Percentiles rank a stretch among this genome's conserved stretches.
phyloP scores from a whole-genome alignment of 164 flowering plant species.

The Magnolia sinica region DNA sequence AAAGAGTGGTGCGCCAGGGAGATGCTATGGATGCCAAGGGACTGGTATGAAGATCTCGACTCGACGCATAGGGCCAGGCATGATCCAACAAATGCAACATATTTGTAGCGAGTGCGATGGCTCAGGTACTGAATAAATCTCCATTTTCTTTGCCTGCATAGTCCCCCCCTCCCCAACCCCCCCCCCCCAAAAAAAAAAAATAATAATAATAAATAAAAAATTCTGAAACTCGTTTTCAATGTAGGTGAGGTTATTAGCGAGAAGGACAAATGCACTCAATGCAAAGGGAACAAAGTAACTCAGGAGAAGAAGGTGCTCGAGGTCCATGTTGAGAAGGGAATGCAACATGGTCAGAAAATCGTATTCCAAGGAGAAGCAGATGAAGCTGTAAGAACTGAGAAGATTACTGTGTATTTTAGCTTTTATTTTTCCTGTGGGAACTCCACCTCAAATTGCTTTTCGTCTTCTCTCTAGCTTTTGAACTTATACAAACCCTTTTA shows the following conservation, averaged over 20 bases:
- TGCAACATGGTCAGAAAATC: slow-evolving; percentile 67
- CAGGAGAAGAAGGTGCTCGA: slow-evolving; percentile 71
- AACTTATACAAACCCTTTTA: too few species aligned
- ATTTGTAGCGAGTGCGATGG: not conserved
- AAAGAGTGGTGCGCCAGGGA: slow-evolving; percentile 76
- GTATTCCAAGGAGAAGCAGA: slow-evolving; percentile 58
- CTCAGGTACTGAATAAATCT: not conserved
- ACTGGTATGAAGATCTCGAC: slow-evolving; percentile 81
- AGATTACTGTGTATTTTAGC: not conserved
- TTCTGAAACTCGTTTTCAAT: not conserved
- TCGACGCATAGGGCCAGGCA: slow-evolving; percentile 68
- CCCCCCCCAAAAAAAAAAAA: too few species aligned
- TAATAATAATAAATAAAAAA: too few species aligned
- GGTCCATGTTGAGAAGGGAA: slow-evolving; percentile 71
- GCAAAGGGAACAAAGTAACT: slow-evolving; percentile 21
- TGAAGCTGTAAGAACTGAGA: slow-evolving; percentile 43
- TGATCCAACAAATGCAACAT: slow-evolving; percentile 28
- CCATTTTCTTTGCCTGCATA: too few species aligned
- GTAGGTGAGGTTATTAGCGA: slow-evolving; percentile 27
- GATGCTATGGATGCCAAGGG: slow-evolving; percentile 72
- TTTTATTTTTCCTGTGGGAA: not conserved
- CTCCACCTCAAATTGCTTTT: too few species aligned
- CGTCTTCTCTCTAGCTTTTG: too few species aligned
- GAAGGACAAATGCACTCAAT: not conserved
- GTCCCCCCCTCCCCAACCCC: too few species aligned